Evolutionary conservation across 345 rosid species (phyloP), one percentile per base, ranked within the genome.

Genomic region (Dipteronia sinensis): DNA sequence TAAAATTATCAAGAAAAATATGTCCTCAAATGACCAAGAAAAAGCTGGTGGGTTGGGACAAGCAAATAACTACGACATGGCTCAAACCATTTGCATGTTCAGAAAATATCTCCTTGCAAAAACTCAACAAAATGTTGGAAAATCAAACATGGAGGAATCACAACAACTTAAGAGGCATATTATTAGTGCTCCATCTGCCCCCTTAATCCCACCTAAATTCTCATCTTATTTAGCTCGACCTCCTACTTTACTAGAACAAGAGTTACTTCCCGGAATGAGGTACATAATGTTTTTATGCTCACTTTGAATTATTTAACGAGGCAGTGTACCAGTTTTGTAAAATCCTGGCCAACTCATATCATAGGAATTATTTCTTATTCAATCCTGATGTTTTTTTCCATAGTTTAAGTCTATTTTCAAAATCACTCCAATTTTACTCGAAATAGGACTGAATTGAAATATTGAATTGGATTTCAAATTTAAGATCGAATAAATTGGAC

Each of bases 201-300:
- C 67, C 22, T 27, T 69, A 3, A 10, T 31, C 22, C 73, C 73
- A 0, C 73, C 79, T 0, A 62, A 65, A n/a, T 55, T 65, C n/a
- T 40, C 42, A 10, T 44, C 34, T 38, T 42, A 69, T 15, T 44
- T 49, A 4, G 5, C 69, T 13, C 86, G 78, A 13, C 79, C 12
- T 11, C 56, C 75, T 58, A 70, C 86, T 62, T 23, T 71, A 16
- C 86, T 83, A 4, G 86, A 83, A 65, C 66, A 13, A 27, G 3
- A 63, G 42, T 44, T 80, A 19, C 72, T 83, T 72, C 82, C 82
- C 0, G 78, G 49, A 59, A 31, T 83, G 17, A 69, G 83, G 83
- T 80, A 72, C 1, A 34, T 2, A 12, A 12, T 10, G 10, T 10
- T 46, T 10, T 46, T 10, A 46, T 12, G 12, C 12, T 46, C 15